Percentiles rank a stretch among this genome's conserved stretches.
Conservation (phyloP, 345 rosid species). For the Citrus mangshanensis region DNA sequence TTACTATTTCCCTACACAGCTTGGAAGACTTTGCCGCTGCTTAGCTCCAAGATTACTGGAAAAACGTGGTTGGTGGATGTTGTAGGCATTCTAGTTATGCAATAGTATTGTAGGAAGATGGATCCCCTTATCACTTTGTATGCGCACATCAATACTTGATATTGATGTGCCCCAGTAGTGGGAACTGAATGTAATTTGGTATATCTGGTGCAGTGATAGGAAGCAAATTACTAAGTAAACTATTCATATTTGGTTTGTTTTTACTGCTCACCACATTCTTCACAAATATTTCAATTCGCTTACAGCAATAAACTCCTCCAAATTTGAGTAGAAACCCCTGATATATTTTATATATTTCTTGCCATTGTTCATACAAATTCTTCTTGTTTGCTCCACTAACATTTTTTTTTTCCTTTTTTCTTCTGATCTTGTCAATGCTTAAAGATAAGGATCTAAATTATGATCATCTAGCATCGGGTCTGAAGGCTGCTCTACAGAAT, state of each 20-base stretch:
- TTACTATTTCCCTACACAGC: neutral
- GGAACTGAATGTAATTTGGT: neutral
- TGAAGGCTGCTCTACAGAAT: constrained; percentile 59
- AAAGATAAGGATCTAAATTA: constrained; percentile 62
- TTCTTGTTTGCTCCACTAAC: neutral
- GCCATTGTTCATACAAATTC: neutral
- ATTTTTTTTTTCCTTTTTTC: neutral
- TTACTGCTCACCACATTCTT: neutral
- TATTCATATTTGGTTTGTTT: neutral
- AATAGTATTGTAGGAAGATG: neutral
- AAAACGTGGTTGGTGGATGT: neutral
- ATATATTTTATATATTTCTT: neutral
- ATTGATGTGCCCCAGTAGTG: neutral
- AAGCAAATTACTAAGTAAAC: neutral
- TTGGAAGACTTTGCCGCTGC: neutral
- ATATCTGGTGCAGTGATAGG: neutral
- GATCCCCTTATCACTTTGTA: neutral
- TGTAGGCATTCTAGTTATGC: neutral
- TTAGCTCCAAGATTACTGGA: neutral
- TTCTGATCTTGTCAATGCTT: neutral
- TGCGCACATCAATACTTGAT: neutral
- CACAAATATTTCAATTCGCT: neutral
- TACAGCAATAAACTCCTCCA: neutral
- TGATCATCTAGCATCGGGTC: constrained; percentile 63
- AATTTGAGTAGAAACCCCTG: neutral